Percentiles rank a stretch among this genome's conserved stretches.
Conservation (phyloP, 2,329 filamentous ascomycete genomes). For the Talaromyces sp. region DNA sequence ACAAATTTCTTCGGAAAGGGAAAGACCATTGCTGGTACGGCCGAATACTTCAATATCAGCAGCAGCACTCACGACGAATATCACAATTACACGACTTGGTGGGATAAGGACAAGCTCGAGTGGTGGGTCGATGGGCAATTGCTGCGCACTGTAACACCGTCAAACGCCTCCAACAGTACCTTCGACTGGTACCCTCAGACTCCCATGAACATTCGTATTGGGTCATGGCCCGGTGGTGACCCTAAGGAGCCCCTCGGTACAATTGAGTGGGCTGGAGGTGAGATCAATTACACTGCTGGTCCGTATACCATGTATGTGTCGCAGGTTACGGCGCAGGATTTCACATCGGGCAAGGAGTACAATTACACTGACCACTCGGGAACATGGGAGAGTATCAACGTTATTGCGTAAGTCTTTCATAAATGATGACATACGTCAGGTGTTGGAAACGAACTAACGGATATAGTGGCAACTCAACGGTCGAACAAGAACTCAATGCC, state of each 20-base stretch:
- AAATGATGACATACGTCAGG: no score
- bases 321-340: conserved; percentile 56
- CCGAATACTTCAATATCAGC: conserved; percentile 42
- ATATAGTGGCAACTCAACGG: conserved; percentile 60
- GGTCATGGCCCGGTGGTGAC: conserved; percentile 65
- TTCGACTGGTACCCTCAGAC: conserved; percentile 67
- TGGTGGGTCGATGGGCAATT: conserved; percentile 64
- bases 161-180: conserved; percentile 54
- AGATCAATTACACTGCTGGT: conserved; percentile 61
- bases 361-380: conserved; percentile 61
- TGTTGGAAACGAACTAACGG: background rate
- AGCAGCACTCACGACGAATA: conserved; percentile 52
- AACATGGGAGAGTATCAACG: conserved; percentile 62
- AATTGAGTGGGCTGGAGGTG: conserved; percentile 67
- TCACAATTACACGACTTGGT: conserved; percentile 58
- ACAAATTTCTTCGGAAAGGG: conserved; percentile 98
- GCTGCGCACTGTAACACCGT: conserved; percentile 60
- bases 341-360: conserved; percentile 63
- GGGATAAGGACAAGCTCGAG: conserved; percentile 61
- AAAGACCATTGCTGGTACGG: conserved; percentile 75
- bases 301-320: conserved; percentile 74
- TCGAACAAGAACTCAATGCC: conserved; percentile 40
- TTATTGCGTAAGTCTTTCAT: conserved; percentile 40
- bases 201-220: conserved; percentile 68
- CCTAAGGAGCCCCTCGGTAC: conserved; percentile 41